Percentiles rank a stretch among this genome's conserved stretches.
Evolutionary conservation across 495 filamentous ascomycete genomes (phyloP).

Genomic region (Talaromyces trachyspermus): DNA sequence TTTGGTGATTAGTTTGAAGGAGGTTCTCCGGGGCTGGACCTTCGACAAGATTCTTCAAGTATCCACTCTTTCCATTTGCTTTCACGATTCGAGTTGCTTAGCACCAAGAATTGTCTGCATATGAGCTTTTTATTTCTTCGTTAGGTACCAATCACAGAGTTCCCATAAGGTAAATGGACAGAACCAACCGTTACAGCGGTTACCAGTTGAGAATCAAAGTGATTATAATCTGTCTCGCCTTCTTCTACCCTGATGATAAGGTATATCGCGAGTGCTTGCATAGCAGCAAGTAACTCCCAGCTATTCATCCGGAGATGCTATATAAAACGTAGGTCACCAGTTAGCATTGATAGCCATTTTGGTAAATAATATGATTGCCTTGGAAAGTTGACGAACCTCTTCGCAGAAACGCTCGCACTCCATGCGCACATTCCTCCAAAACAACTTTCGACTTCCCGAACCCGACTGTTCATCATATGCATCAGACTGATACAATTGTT

Average conservation of each 20-base stretch:
- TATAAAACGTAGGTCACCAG: conserved; percentile 9
- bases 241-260: conserved; percentile 34
- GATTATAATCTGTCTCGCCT: conserved; percentile 37
- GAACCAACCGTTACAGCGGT: conserved; percentile 28
- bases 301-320: conserved; percentile 24
- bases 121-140: conserved; percentile 16
- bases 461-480: conserved; percentile 26
- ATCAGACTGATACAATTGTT: conserved; percentile 39
- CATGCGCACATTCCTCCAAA: conserved; percentile 35
- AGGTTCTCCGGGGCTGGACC: too few species aligned
- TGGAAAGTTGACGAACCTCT: conserved; percentile 23
- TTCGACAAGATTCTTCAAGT: conserved; percentile 34
- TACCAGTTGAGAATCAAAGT: conserved; percentile 29
- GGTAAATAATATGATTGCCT: conserved; percentile 2
- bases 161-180: neutral
- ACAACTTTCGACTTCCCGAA: conserved; percentile 33
- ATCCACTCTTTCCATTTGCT: conserved; percentile 38
- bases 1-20: too few species aligned
- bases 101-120: conserved; percentile 12
- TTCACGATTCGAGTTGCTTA: conserved; percentile 12
- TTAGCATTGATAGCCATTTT: too few species aligned
- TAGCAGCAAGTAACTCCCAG: conserved; percentile 34
- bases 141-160: neutral
- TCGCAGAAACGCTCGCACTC: conserved; percentile 36
- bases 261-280: conserved; percentile 37